A percentile compares a stretch with the other conserved stretches of the same genome.
Conservation (phyloP, 345 rosid species). For the Atalantia buxifolia region DNA sequence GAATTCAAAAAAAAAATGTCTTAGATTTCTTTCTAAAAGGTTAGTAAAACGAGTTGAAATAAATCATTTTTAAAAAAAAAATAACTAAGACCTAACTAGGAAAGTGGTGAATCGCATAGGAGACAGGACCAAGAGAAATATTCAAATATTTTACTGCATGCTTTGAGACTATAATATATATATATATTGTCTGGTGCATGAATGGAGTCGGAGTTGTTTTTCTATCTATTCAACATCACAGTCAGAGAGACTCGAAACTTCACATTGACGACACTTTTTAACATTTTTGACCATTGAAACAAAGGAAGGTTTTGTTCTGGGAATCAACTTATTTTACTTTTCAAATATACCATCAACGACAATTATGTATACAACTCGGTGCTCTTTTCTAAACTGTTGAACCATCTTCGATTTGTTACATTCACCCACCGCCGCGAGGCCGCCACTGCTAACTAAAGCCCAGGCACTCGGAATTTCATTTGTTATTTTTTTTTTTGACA, state of each 20-base stretch:
- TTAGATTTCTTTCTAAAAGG: too few relatives aligned
- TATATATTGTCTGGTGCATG: not conserved
- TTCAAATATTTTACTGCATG: not conserved
- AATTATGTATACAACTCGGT: too few relatives aligned
- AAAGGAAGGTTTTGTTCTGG: too few relatives aligned
- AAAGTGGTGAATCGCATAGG: not conserved
- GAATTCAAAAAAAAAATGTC: too few relatives aligned
- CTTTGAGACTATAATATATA: not conserved
- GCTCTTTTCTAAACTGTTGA: not conserved
- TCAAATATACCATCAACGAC: too few relatives aligned
- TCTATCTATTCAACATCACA: not conserved
- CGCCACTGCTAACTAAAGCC: not conserved
- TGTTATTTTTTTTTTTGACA: too few relatives aligned
- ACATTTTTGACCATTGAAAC: too few relatives aligned
- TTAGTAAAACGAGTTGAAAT: too few relatives aligned
- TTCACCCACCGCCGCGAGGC: not conserved
- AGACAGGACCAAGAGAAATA: not conserved
- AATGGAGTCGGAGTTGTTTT: not conserved
- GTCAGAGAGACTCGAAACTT: not conserved
- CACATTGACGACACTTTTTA: not conserved
- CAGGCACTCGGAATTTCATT: too few relatives aligned
- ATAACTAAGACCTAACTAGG: not conserved
- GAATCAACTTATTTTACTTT: too few relatives aligned
- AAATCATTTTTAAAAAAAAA: too few relatives aligned
- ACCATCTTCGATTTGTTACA: not conserved